Percentiles rank a stretch among this genome's conserved stretches.
phyloP scores from a whole-genome alignment of 257 asterid genomes.

The Salvia rosmarinus region DNA sequence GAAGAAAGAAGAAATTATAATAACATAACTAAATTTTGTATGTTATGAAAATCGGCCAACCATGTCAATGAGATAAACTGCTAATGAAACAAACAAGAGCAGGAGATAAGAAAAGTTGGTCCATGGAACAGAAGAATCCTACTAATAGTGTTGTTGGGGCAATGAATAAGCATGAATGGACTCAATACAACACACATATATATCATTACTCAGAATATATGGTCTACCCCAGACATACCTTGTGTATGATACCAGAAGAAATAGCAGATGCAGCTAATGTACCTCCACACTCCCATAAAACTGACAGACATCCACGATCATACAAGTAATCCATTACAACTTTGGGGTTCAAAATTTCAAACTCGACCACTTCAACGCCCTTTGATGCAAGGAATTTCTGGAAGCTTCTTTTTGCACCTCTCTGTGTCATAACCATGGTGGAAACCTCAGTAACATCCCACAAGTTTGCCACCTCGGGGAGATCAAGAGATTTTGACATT shows the following conservation, averaged over 20 bases:
- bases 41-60: background rate
- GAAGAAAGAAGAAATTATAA: background rate
- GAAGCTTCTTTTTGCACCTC: slow-evolving; percentile 90
- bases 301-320: slow-evolving; percentile 91
- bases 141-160: too few species aligned
- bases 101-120: too few species aligned
- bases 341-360: slow-evolving; percentile 84
- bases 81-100: too few species aligned
- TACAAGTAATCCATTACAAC: slow-evolving; percentile 82
- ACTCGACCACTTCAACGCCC: slow-evolving; percentile 93
- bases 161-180: too few species aligned
- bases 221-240: slow-evolving; percentile 47
- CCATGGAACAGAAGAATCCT: too few species aligned
- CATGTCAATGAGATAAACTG: too few species aligned
- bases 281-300: slow-evolving; percentile 99
- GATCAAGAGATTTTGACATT: slow-evolving; percentile 89
- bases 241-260: slow-evolving; percentile 87
- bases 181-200: background rate
- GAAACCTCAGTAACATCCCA: slow-evolving; percentile 90
- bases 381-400: slow-evolving; percentile 93
- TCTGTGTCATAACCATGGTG: slow-evolving; percentile 88
- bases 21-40: background rate
- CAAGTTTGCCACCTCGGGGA: slow-evolving; percentile 85
- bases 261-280: slow-evolving; percentile 94
- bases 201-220: background rate